Percentiles rank a stretch among this genome's conserved stretches.
Evolutionary conservation across 495 filamentous ascomycete species (phyloP).

Genomic region (Penicillium simplicissimum): DNA sequence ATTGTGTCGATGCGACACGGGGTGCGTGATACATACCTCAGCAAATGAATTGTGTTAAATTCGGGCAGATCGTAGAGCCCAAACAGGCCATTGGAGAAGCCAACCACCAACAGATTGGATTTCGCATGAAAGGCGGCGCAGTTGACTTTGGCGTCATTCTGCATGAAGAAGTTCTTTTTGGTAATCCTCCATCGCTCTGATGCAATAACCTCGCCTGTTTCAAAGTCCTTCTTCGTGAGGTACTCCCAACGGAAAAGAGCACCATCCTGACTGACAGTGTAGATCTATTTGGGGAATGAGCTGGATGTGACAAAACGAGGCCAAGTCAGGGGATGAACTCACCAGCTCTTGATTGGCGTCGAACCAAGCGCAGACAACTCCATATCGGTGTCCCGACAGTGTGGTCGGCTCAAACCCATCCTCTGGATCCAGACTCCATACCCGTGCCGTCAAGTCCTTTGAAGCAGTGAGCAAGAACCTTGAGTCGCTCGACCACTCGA

Average conservation of each 20-base stretch:
- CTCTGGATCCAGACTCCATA: slow-evolving; percentile 90
- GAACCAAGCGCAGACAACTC: slow-evolving; percentile 86
- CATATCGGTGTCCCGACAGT: slow-evolving; percentile 84
- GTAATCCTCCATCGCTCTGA: slow-evolving; percentile 82
- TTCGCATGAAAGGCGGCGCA: slow-evolving; percentile 83
- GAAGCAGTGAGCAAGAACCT: slow-evolving; percentile 89
- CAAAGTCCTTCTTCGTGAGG: slow-evolving; percentile 52
- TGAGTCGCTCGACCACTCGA: slow-evolving; percentile 95
- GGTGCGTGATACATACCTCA: slow-evolving; percentile 49
- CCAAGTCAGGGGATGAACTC: slow-evolving; percentile 41
- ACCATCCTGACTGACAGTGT: slow-evolving; percentile 69
- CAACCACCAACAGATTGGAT: slow-evolving; percentile 86
- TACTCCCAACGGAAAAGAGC: slow-evolving; percentile 68
- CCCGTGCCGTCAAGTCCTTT: slow-evolving; percentile 86
- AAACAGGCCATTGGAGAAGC: slow-evolving; percentile 93
- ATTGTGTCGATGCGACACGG: neutral
- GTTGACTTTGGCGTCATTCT: slow-evolving; percentile 81
- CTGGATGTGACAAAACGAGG: slow-evolving; percentile 38
- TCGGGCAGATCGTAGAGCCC: slow-evolving; percentile 94
- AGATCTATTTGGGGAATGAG: slow-evolving; percentile 60
- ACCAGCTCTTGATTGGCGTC: slow-evolving; percentile 84
- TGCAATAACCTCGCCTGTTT: slow-evolving; percentile 60
- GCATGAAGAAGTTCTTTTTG: slow-evolving; percentile 87
- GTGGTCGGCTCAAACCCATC: slow-evolving; percentile 87
- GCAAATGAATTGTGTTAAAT: slow-evolving; percentile 89